phyloP scores from a whole-genome alignment of 1,139 yeast species.

The Pneumocystis jirovecii region DNA sequence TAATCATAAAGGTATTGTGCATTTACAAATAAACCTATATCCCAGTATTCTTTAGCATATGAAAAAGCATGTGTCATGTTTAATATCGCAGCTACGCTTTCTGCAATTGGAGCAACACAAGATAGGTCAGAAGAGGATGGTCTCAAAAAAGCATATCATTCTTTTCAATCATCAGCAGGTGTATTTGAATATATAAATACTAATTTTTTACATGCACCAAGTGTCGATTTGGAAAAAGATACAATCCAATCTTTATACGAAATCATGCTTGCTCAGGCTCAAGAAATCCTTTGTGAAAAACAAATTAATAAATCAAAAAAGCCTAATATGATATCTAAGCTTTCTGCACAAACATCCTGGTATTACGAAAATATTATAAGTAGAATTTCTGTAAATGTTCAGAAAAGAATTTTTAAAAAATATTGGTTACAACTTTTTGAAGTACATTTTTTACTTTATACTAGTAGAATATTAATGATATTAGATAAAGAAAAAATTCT shows the following conservation, averaged over 20 bases:
- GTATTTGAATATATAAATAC: constrained; percentile 57
- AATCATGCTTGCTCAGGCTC: constrained; percentile 74
- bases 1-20: constrained; percentile 50
- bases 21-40: constrained; percentile 38
- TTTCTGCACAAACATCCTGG: constrained; percentile 47
- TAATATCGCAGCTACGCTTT: constrained; percentile 49
- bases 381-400: constrained; percentile 5
- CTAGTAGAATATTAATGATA: neutral
- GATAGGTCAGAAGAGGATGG: constrained; percentile 29
- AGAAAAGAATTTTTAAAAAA: neutral
- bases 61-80: constrained; percentile 79
- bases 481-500: constrained; percentile 7
- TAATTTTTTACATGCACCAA: constrained; percentile 81
- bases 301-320: constrained; percentile 33
- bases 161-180: constrained; percentile 68
- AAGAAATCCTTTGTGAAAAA: constrained; percentile 62
- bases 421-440: neutral
- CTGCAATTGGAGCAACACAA: constrained; percentile 30
- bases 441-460: neutral
- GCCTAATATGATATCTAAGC: constrained; percentile 55
- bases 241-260: constrained; percentile 50
- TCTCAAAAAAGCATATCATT: constrained; percentile 43
- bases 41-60: constrained; percentile 59
- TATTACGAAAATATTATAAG: constrained; percentile 33
- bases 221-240: constrained; percentile 57